Base-by-base conservation (phyloP, 257 asterid genomes). In the Lithospermum erythrorhizon region DNA sequence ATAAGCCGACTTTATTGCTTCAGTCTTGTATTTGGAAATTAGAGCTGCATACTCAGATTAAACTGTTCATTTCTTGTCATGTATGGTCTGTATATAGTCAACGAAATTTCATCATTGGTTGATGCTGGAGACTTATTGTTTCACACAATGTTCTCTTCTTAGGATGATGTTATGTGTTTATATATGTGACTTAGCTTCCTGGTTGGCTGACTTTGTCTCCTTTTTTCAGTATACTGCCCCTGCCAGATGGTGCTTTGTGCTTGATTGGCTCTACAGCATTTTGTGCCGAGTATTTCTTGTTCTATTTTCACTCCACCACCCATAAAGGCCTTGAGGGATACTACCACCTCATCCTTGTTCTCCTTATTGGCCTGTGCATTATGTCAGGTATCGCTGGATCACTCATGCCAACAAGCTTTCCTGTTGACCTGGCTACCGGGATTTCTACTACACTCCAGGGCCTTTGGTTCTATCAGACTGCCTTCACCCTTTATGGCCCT, bases 391-490 rank as follows among this genome's bases (percentile, higher is more conserved):
- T 82, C 1, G 73, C 82, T 16, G 95, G 99, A 62, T 87, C 95
- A 63, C 77, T 93, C 18, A 25, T 84, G 78, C 97, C 99, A 0
- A 79, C 87, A 9, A 81, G 91, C 63, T 89, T 93, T 70, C 95
- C 95, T 0, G 75, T 74, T 1, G 97, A 93, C 68, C 55, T 93
- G 65, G 75, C 76, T 75, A 78, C 76, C 29, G 94, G 96, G 68
- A 80, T 93, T 41, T 83, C 83, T 8, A 81, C 83, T 21, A 76
- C 93, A 0, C 96, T 93, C 30, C 99, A 93, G 74, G 99, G 99
- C 70, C 99, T 93, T 35, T 93, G 99, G 99, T 93, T 93, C 86
- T 93, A 89, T 47, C 99, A 93, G 59, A 93, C 97, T 0, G 97
- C 97, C 13, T 93, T 93, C 82, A 79, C 94, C 61, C 95, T 93